Percentiles rank a stretch among this genome's conserved stretches.
Conservation (phyloP, 225 moss, liverwort and hornwort species). For the Marchantia paleacea region DNA sequence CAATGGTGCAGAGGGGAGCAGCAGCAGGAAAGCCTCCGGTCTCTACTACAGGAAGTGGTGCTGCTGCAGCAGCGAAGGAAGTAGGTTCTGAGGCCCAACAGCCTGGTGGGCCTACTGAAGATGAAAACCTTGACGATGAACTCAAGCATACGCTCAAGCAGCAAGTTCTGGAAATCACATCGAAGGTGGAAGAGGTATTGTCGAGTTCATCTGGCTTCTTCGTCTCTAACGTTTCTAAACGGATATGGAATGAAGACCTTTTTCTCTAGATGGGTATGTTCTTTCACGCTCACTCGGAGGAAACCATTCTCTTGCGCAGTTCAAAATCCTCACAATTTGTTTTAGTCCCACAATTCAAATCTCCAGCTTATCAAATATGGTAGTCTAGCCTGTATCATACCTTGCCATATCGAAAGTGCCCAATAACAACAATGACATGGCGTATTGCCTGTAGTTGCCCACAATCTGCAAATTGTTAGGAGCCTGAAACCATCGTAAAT, state of each 20-base stretch:
- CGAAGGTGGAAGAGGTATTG: conserved; percentile 47
- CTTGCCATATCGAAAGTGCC: no score
- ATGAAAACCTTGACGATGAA: conserved; percentile 35
- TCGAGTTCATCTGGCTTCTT: neutral
- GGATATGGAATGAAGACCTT: neutral
- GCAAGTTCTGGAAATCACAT: conserved; percentile 45
- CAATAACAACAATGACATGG: no score
- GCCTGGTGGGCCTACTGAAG: conserved; percentile 10
- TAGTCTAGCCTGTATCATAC: no score
- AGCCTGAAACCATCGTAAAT: no score
- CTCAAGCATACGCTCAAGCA: conserved; percentile 36
- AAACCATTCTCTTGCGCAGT: no score
- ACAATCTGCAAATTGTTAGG: no score
- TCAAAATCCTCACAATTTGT: no score
- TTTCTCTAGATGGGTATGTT: neutral
- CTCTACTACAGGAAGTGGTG: conserved; percentile 17
- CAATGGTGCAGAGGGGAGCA: conserved; percentile 28
- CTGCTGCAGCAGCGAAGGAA: conserved; percentile 12
- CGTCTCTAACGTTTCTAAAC: neutral
- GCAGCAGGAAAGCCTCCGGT: conserved; percentile 24
- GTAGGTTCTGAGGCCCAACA: conserved; percentile 21
- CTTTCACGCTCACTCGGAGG: neutral
- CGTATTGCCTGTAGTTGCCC: no score
- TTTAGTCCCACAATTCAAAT: no score
- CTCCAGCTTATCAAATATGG: no score